These are phyloP conservation scores for Eutypella sp. DNA, from an alignment of 2,329 filamentous ascomycete species.

Conservation along the genomic window DNA sequence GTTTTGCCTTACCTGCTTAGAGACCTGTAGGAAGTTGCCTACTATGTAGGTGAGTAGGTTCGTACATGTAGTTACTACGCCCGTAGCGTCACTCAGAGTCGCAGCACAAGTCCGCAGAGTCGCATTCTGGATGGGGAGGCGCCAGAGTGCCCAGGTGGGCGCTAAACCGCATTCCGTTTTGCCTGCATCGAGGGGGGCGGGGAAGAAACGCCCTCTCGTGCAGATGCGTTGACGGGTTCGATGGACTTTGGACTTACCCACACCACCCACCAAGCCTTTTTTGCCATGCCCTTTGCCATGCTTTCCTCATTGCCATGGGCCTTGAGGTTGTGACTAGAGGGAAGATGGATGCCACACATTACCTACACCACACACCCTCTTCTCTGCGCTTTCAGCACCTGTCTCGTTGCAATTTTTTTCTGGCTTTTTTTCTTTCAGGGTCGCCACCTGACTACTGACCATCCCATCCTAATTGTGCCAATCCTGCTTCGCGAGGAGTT, in stretches of 20 bases:
- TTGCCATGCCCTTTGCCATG: no score
- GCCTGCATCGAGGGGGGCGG: slow-evolving; percentile 25
- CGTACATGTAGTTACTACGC: no score
- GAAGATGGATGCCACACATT: slow-evolving; percentile 13
- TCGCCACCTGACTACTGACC: slow-evolving; percentile 18
- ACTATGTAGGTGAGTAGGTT: no score
- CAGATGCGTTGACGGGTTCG: slow-evolving; percentile 11
- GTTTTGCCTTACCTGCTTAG: no score
- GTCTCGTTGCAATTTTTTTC: no score
- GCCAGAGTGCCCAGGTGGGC: background rate
- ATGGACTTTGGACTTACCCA: slow-evolving; percentile 5
- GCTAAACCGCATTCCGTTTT: slow-evolving; percentile 23
- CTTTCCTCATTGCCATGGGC: background rate
- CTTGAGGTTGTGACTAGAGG: background rate
- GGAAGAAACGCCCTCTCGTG: slow-evolving; percentile 23
- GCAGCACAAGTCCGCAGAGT: background rate
- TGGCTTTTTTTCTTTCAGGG: slow-evolving; percentile 6
- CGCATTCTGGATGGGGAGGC: background rate
- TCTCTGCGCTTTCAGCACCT: no score
- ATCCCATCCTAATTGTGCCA: no score
- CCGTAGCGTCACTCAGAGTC: slow-evolving; percentile 3
- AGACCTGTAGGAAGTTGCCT: no score
- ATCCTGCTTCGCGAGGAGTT: slow-evolving; percentile 10
- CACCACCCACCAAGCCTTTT: background rate
- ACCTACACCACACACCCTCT: no score